Base-by-base conservation (phyloP, 208 protist species). In the Herpetomonas tarakana region DNA sequence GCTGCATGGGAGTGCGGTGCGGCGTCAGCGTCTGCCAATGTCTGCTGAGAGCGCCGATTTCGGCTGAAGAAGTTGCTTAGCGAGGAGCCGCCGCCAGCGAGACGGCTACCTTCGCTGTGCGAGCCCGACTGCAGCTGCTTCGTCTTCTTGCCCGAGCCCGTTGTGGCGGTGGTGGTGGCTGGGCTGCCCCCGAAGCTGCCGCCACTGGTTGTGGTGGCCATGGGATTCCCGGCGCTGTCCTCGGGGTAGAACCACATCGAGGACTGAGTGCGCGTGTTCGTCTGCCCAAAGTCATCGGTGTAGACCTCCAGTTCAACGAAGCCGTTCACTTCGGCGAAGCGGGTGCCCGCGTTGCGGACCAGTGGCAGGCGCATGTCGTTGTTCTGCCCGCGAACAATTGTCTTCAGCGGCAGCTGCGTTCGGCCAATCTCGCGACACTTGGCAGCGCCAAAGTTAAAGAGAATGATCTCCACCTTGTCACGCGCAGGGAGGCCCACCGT, bases 391-490 rank as follows among this genome's bases (percentile, higher is more conserved):
- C 59, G 56, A 2, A 61, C 30, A 53, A 86, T 38, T 1, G 58
- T 39, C n/a, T 68, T 45, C 22, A 91, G 67, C 54, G 68, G 58
- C 29, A 92, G 29, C 24, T 65, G 62, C 19, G 82, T 88, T 51
- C 83, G 76, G 24, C 83, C 85, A 2, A 89, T 30, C 54, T 90
- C 85, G 4, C 66, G 39, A 27, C 38, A 63, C 25, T 62, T 64
- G 18, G 68, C 46, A 0, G 66, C 38, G 35, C 50, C 52, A 58
- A 71, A 76, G 31, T 74, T 52, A 58, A 86, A 69, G 7, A 91
- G 21, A 28, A 88, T 83, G 4, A 94, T 45, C 58, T 84, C 65
- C 45, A 92, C 58, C 59, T 74, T 62, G 27, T 94, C 85, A n/a
- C 66, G 64, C 26, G 78, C 71, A 7, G 88, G 88, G 28, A 92